phyloP scores from a whole-genome alignment of 2,329 filamentous ascomycete genomes.

The Trichoderma simmonsii region DNA sequence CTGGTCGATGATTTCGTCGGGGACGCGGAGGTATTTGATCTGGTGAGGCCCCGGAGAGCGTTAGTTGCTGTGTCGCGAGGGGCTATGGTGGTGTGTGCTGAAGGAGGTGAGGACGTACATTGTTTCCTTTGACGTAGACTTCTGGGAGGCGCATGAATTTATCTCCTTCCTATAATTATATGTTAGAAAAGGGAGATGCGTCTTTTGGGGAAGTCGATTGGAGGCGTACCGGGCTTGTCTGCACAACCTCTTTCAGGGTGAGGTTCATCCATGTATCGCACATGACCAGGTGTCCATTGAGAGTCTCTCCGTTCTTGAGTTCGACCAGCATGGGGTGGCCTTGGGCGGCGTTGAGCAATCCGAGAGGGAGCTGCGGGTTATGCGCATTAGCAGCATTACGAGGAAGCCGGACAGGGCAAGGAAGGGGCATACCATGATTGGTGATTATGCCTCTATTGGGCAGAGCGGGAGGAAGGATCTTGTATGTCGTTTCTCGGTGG shows the following conservation, averaged over 20 bases:
- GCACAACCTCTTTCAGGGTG: constrained; percentile 93
- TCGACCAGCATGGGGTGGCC: constrained; percentile 98
- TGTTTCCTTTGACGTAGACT: constrained; percentile 96
- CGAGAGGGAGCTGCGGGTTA: constrained; percentile 59
- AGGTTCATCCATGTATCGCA: constrained; percentile 99
- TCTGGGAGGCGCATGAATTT: constrained; percentile 90
- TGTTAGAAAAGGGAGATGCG: not conserved
- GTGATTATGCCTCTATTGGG: constrained; percentile 2
- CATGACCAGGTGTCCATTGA: constrained; percentile 92
- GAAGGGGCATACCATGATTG: constrained; percentile 15
- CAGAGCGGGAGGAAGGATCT: not conserved
- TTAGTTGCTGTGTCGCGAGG: not conserved
- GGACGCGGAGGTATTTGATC: constrained; percentile 98
- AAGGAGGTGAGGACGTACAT: constrained; percentile 57
- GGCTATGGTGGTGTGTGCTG: too few relatives aligned
- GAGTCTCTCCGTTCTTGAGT: constrained; percentile 94
- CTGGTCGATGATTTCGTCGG: constrained; percentile 92
- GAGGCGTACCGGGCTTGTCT: constrained; percentile 74
- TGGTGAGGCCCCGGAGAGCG: constrained; percentile 36
- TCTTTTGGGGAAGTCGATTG: not conserved
- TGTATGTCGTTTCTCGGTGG: not conserved
- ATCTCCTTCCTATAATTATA: constrained; percentile 67
- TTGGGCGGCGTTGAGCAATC: constrained; percentile 90
- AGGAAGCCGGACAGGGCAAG: not conserved
- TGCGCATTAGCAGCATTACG: constrained; percentile 19